These are phyloP conservation scores for Globisporangium paroecandrum DNA, from an alignment of 352 stramenopile species.

Conservation along the genomic window DNA sequence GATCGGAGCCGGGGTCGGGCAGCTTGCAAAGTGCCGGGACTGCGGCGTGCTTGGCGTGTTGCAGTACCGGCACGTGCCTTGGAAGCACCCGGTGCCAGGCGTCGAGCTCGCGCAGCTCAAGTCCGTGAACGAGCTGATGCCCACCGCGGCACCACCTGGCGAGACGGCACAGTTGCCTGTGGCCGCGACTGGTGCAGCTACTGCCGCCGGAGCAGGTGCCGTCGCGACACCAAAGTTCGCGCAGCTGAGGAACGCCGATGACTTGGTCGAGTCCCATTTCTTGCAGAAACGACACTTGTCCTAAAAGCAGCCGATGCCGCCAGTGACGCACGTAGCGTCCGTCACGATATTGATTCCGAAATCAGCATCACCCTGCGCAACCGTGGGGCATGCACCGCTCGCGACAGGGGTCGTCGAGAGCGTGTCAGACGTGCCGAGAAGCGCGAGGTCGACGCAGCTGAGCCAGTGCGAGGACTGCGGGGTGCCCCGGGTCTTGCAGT, in stretches of 20 bases:
- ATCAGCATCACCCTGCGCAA: neutral
- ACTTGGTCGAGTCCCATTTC: slow-evolving; percentile 15
- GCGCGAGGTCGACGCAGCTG: too few species aligned
- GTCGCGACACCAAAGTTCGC: neutral
- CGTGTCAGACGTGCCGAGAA: too few species aligned
- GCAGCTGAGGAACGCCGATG: slow-evolving; percentile 18
- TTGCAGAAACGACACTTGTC: slow-evolving; percentile 31
- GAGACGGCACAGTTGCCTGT: neutral
- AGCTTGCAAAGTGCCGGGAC: neutral
- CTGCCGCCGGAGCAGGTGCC: too few species aligned
- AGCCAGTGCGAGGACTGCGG: neutral
- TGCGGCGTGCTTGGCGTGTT: neutral
- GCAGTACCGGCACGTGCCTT: slow-evolving; percentile 5
- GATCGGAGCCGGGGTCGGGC: neutral
- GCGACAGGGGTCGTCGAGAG: too few species aligned
- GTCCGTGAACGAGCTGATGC: neutral
- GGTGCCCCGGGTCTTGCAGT: slow-evolving; percentile 21
- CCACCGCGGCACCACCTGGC: neutral
- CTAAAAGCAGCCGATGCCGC: slow-evolving; percentile 26
- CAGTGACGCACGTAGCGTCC: slow-evolving; percentile 16
- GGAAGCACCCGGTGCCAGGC: neutral
- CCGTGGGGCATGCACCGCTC: too few species aligned
- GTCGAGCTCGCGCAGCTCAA: neutral
- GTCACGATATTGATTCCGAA: slow-evolving; percentile 13
- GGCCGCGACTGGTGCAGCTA: neutral